These are phyloP conservation scores for Fusarium burgessii DNA, from an alignment of 2,329 filamentous ascomycete species.

Conservation along the genomic window DNA sequence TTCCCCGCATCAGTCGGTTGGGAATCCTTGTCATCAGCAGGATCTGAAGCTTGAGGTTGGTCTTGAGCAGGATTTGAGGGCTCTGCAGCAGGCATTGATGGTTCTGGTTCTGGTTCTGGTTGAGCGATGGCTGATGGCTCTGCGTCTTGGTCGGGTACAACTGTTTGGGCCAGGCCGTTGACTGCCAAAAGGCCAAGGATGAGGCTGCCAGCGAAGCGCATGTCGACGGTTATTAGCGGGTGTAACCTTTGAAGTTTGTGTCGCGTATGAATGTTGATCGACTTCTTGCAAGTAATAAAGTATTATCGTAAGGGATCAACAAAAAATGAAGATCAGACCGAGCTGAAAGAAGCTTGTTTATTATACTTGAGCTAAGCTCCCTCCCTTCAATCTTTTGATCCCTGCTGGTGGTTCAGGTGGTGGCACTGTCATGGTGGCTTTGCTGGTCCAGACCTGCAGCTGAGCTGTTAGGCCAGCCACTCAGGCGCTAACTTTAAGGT, in stretches of 20 bases:
- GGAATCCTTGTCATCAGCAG: background rate
- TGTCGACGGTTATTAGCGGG: background rate
- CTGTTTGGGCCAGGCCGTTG: conserved; percentile 33
- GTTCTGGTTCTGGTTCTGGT: conserved; percentile 23
- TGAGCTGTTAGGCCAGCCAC: conserved; percentile 22
- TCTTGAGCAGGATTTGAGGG: conserved; percentile 16
- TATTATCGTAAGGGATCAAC: background rate
- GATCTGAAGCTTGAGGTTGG: conserved; percentile 7
- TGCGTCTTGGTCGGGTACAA: conserved; percentile 1
- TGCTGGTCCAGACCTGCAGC: conserved; percentile 26
- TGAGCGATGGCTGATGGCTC: conserved; percentile 18
- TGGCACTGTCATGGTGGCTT: conserved; percentile 30
- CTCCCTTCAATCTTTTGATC: conserved; percentile 15
- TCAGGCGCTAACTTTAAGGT: background rate
- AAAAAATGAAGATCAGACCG: background rate
- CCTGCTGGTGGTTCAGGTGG: conserved; percentile 12
- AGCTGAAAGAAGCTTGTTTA: conserved; percentile 19
- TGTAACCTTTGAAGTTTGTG: background rate
- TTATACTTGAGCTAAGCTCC: conserved; percentile 24
- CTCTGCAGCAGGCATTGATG: conserved; percentile 24
- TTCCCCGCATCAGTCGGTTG: background rate
- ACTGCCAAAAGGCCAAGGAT: conserved; percentile 30
- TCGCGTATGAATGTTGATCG: background rate
- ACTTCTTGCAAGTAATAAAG: background rate
- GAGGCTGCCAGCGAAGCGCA: conserved; percentile 34